These are phyloP conservation scores for Massarina eburnea DNA, from an alignment of 2,329 filamentous ascomycete species.

Conservation along the genomic window DNA sequence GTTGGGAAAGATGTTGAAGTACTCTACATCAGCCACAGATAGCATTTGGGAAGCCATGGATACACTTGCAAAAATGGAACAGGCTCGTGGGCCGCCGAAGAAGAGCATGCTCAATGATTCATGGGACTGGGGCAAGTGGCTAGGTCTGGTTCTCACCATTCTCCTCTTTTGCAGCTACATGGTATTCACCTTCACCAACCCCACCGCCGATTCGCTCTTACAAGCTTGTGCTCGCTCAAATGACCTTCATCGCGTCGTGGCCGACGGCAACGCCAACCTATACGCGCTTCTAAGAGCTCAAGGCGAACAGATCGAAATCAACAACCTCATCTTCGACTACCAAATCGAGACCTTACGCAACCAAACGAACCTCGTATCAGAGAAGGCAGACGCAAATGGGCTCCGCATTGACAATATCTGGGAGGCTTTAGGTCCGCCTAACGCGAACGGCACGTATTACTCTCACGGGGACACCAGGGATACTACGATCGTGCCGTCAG, in stretches of 20 bases:
- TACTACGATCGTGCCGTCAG: not conserved
- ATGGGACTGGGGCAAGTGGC: not conserved
- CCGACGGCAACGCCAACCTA: not conserved
- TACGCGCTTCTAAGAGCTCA: not conserved
- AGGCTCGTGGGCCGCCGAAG: too few relatives aligned
- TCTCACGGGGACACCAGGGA: not conserved
- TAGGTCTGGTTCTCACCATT: not conserved
- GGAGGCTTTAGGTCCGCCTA: slow-evolving; percentile 24
- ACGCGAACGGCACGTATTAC: slow-evolving; percentile 22
- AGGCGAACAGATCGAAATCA: not conserved
- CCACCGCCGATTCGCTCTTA: not conserved
- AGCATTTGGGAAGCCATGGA: slow-evolving; percentile 18
- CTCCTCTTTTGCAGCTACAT: not conserved
- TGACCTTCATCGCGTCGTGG: not conserved
- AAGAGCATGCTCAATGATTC: not conserved
- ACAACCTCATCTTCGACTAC: too few relatives aligned
- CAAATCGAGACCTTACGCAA: slow-evolving; percentile 6
- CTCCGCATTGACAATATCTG: slow-evolving; percentile 26
- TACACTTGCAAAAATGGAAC: not conserved
- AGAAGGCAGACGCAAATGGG: slow-evolving; percentile 8
- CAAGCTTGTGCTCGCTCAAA: not conserved
- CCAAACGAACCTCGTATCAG: slow-evolving; percentile 7
- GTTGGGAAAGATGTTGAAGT: slow-evolving; percentile 16
- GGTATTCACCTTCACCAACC: not conserved
- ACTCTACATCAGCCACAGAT: slow-evolving; percentile 15